Evolutionary conservation across 257 asterid genomes (phyloP).

Genomic region (Nicotiana obtusifolia): DNA sequence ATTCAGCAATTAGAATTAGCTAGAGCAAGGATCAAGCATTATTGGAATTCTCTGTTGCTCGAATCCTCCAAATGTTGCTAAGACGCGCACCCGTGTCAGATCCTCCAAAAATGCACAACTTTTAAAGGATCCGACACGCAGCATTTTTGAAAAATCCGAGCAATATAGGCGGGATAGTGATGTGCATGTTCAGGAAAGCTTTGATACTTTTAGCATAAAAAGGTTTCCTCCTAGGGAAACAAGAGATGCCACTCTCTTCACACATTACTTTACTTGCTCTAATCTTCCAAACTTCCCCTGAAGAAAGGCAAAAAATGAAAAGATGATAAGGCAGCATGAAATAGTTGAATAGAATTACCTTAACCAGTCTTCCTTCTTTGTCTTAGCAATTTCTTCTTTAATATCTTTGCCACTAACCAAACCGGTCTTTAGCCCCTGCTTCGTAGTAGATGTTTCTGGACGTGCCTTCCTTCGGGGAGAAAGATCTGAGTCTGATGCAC

Average conservation of each 20-base stretch:
- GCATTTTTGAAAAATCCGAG: too few species aligned
- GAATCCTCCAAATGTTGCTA: too few species aligned
- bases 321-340: not conserved
- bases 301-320: not conserved
- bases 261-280: not conserved
- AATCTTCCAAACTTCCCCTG: not conserved
- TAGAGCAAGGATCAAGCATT: not conserved
- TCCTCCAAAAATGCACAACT: too few species aligned
- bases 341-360: slow-evolving; percentile 39
- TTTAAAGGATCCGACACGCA: too few species aligned
- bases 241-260: not conserved
- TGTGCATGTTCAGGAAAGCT: not conserved
- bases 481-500: slow-evolving; percentile 40
- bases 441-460: slow-evolving; percentile 29
- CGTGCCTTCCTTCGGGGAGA: slow-evolving; percentile 73
- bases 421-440: slow-evolving; percentile 59
- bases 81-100: too few species aligned
- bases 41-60: not conserved
- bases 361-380: slow-evolving; percentile 53
- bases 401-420: slow-evolving; percentile 68
- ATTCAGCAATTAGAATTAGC: not conserved
- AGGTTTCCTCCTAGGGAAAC: not conserved
- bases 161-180: not conserved
- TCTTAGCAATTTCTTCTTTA: slow-evolving; percentile 59
- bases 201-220: not conserved